Percentiles rank a stretch among this genome's conserved stretches.
These are phyloP conservation scores for Sporormia fimetaria DNA, from an alignment of 495 filamentous ascomycete genomes.

Conservation along the genomic window DNA sequence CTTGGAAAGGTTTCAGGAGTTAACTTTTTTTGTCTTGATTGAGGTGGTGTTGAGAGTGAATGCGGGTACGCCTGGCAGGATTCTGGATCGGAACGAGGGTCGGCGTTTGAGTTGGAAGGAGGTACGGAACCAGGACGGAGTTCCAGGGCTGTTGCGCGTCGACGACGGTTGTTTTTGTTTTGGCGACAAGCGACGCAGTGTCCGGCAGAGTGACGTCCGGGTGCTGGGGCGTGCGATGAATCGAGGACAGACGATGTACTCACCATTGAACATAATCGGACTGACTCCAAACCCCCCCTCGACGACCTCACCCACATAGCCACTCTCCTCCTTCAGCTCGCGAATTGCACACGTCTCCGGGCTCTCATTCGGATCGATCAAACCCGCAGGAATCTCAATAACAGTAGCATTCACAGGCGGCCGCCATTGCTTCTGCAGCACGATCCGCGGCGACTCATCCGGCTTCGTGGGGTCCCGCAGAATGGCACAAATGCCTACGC, in stretches of 20 bases:
- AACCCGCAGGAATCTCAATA: constrained; percentile 76
- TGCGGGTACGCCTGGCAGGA: too few relatives aligned
- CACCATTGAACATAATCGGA: constrained; percentile 77
- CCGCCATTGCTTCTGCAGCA: constrained; percentile 64
- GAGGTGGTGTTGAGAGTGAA: too few relatives aligned
- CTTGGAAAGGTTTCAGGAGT: too few relatives aligned
- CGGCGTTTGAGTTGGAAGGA: not conserved
- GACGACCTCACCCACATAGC: constrained; percentile 51
- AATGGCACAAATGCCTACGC: constrained; percentile 81
- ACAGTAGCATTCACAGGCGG: constrained; percentile 66
- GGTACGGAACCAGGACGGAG: not conserved
- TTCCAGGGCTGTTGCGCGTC: not conserved
- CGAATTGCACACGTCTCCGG: constrained; percentile 66
- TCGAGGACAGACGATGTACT: constrained; percentile 9
- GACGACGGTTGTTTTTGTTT: too few relatives aligned
- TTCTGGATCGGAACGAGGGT: too few relatives aligned
- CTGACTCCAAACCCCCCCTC: constrained; percentile 37
- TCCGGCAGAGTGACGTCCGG: too few relatives aligned
- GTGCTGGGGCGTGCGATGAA: too few relatives aligned
- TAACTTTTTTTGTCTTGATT: too few relatives aligned
- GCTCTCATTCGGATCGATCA: constrained; percentile 73
- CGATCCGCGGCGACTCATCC: constrained; percentile 40
- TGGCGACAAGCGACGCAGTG: too few relatives aligned
- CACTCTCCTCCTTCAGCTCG: constrained; percentile 84
- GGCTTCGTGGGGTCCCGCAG: constrained; percentile 59